Conservation (phyloP, 257 asterid genomes). For the Rauvolfia tetraphylla region DNA sequence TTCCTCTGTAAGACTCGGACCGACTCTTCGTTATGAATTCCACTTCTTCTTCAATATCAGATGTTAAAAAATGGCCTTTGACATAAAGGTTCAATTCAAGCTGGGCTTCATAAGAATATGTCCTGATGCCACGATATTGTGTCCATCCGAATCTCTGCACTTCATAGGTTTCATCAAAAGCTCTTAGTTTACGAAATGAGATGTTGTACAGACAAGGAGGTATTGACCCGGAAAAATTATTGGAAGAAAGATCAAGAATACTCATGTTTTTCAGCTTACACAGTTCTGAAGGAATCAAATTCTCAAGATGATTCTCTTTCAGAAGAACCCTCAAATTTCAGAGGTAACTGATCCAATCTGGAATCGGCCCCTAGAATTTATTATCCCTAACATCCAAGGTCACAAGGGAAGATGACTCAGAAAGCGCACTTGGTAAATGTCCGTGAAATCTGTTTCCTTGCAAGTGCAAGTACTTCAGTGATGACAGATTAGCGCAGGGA, state of each 20-base stretch:
- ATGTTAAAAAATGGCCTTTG: background rate
- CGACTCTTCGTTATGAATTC: conserved; percentile 29
- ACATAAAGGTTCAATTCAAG: background rate
- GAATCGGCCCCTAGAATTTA: conserved; percentile 19
- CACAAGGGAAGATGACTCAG: conserved; percentile 21
- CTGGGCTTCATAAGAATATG: conserved; percentile 1
- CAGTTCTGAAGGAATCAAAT: conserved; percentile 21
- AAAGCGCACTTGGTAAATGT: conserved; percentile 12
- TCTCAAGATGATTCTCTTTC: conserved; percentile 18
- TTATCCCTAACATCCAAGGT: conserved; percentile 32
- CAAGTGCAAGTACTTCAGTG: conserved; percentile 20
- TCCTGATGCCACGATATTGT: background rate
- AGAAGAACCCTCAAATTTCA: conserved; percentile 22
- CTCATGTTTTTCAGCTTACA: conserved; percentile 21
- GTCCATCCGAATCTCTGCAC: background rate
- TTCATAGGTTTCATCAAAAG: conserved; percentile 3
- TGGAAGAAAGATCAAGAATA: conserved; percentile 28
- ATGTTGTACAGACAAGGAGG: conserved; percentile 25
- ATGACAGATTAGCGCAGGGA: conserved; percentile 22
- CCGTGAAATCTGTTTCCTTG: conserved; percentile 23
- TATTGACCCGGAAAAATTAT: conserved; percentile 21
- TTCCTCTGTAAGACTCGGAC: conserved; percentile 15
- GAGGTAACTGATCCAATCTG: conserved; percentile 21
- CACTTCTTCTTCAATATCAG: conserved; percentile 25
- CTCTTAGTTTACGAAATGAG: conserved; percentile 9